These are phyloP conservation scores for Pueraria montana DNA, from an alignment of 306 rosid species.

Conservation along the genomic window DNA sequence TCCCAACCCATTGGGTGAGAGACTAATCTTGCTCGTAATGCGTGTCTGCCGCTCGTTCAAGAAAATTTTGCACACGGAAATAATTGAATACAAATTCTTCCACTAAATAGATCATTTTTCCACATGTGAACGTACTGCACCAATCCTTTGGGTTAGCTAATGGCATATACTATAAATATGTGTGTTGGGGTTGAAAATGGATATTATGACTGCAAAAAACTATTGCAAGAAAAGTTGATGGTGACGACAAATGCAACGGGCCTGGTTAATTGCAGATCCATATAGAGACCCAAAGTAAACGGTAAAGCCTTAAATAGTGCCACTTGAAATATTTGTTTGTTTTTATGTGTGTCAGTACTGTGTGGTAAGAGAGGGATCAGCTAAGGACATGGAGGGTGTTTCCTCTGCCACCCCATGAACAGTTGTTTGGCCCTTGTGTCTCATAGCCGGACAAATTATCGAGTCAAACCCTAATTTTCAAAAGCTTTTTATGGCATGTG, in stretches of 20 bases:
- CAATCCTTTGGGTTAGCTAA: too few relatives aligned
- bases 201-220: neutral
- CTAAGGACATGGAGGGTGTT: conserved; percentile 41
- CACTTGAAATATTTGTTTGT: conserved; percentile 31
- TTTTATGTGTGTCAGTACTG: conserved; percentile 23
- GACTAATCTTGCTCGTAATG: too few relatives aligned
- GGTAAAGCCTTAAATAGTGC: conserved; percentile 30
- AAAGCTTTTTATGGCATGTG: neutral
- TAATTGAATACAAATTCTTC: too few relatives aligned
- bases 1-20: too few relatives aligned
- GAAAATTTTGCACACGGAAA: too few relatives aligned
- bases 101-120: too few relatives aligned
- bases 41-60: too few relatives aligned
- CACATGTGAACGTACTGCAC: too few relatives aligned
- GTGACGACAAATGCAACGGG: too few relatives aligned
- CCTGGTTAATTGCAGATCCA: neutral
- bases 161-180: too few relatives aligned
- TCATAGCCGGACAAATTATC: neutral
- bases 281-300: conserved; percentile 24
- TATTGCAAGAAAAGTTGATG: neutral
- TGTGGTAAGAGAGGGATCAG: neutral
- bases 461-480: conserved; percentile 1
- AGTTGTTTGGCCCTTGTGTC: conserved; percentile 1
- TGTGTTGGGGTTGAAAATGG: neutral
- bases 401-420: conserved; percentile 23